Evolutionary conservation across 2,329 filamentous ascomycete genomes (phyloP).

Genomic region (Alternaria arbusti): DNA sequence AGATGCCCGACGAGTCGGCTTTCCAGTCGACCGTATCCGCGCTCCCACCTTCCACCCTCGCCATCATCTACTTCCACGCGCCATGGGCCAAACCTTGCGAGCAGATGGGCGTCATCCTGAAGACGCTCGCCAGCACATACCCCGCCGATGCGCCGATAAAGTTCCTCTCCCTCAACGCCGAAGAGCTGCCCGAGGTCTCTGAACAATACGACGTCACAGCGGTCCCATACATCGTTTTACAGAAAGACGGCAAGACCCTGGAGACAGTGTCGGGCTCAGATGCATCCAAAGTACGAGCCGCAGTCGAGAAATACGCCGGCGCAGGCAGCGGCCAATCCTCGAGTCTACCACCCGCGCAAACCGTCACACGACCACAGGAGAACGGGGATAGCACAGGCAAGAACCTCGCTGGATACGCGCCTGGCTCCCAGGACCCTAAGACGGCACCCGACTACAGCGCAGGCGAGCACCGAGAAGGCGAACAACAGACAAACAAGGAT

Average conservation of each 20-base stretch:
- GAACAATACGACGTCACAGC: conserved; percentile 94
- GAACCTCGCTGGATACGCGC: conserved; percentile 55
- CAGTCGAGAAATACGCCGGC: conserved; percentile 82
- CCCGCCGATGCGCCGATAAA: conserved; percentile 72
- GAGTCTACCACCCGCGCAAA: conserved; percentile 52
- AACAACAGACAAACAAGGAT: conserved; percentile 67
- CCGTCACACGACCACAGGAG: conserved; percentile 53
- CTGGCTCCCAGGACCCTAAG: conserved; percentile 49
- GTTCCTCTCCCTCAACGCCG: conserved; percentile 92
- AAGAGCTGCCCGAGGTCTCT: conserved; percentile 89
- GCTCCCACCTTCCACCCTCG: conserved; percentile 74
- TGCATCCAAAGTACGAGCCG: conserved; percentile 80
- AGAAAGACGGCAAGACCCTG: conserved; percentile 75
- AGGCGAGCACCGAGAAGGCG: conserved; percentile 34
- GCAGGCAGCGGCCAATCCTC: conserved; percentile 48
- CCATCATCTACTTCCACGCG: conserved; percentile 93
- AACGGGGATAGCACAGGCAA: conserved; percentile 43
- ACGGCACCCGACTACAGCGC: conserved; percentile 57
- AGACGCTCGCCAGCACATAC: conserved; percentile 86
- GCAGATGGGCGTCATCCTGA: conserved; percentile 88
- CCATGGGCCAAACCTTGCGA: conserved; percentile 96
- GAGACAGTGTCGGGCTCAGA: conserved; percentile 91
- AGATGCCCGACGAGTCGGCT: conserved; percentile 75
- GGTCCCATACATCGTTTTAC: conserved; percentile 88
- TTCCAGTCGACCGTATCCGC: conserved; percentile 73